Evolutionary conservation across 2,329 filamentous ascomycete species (phyloP).

Genomic region (Trichophyton mentagrophytes): DNA sequence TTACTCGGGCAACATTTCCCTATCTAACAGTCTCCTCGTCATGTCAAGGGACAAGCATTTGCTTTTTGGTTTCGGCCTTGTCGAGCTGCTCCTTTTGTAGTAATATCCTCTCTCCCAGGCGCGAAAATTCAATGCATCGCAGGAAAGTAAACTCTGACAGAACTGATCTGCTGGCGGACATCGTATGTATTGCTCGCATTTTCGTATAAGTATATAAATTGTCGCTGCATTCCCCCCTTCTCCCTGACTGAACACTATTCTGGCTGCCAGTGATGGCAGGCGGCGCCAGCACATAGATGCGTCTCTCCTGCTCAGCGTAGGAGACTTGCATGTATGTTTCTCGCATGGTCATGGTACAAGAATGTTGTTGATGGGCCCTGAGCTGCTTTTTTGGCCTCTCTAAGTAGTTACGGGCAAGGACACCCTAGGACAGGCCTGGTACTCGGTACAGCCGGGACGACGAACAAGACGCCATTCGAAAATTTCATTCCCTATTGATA

Average conservation of each 20-base stretch:
- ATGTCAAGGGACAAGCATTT: neutral
- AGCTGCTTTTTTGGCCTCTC: neutral
- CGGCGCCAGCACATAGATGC: conserved; percentile 4
- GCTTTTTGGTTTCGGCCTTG: neutral
- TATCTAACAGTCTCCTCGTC: neutral
- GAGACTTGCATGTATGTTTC: neutral
- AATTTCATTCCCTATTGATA: conserved; percentile 1
- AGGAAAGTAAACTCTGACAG: neutral
- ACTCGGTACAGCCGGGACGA: neutral
- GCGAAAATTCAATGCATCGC: neutral
- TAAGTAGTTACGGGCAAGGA: neutral
- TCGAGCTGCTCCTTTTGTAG: neutral
- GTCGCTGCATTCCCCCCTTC: neutral
- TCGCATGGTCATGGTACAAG: conserved; percentile 1
- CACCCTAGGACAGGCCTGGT: neutral
- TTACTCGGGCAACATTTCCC: conserved; percentile 3
- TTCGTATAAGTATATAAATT: neutral
- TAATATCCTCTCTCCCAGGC: neutral
- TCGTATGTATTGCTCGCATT: neutral
- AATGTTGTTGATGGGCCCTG: neutral
- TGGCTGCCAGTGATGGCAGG: neutral
- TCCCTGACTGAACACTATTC: neutral
- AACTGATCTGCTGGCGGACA: neutral
- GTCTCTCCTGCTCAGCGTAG: neutral
- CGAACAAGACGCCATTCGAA: neutral